Percentiles rank a stretch among this genome's conserved stretches.
These are phyloP conservation scores for Trametes elegans DNA, from an alignment of 768 basidiomycete genomes.

Conservation along the genomic window DNA sequence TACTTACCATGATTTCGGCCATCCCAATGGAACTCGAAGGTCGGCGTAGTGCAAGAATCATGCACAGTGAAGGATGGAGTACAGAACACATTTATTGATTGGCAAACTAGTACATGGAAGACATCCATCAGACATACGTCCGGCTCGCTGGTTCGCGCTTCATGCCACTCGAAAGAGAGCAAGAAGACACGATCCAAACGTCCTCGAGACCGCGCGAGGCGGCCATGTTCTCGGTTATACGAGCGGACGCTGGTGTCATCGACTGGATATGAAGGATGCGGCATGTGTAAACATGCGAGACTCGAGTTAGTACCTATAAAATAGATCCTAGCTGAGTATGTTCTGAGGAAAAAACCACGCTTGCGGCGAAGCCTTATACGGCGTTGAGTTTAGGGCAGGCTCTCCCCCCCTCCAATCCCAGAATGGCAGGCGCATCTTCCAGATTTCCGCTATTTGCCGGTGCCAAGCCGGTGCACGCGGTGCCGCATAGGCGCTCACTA, in stretches of 20 bases:
- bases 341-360: conserved; percentile 44
- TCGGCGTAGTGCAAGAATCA: no score
- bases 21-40: no score
- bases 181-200: conserved; percentile 45
- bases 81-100: neutral
- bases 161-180: conserved; percentile 5
- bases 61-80: no score
- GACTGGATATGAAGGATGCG: conserved; percentile 66
- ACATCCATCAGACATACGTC: conserved; percentile 18
- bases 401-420: neutral
- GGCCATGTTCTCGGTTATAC: conserved; percentile 65
- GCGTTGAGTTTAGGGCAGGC: conserved; percentile 18
- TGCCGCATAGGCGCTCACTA: no score
- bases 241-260: conserved; percentile 64
- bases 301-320: conserved; percentile 75
- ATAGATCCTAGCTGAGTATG: conserved; percentile 81
- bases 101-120: neutral
- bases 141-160: conserved; percentile 15
- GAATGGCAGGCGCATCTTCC: neutral
- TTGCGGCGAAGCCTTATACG: neutral
- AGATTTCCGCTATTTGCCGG: no score
- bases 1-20: no score
- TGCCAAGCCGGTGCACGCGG: no score
- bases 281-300: conserved; percentile 78
- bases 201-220: conserved; percentile 50